Percentiles rank a stretch among this genome's conserved stretches.
Conservation (phyloP, 768 basidiomycete species). For the Lyophyllum atratum region DNA sequence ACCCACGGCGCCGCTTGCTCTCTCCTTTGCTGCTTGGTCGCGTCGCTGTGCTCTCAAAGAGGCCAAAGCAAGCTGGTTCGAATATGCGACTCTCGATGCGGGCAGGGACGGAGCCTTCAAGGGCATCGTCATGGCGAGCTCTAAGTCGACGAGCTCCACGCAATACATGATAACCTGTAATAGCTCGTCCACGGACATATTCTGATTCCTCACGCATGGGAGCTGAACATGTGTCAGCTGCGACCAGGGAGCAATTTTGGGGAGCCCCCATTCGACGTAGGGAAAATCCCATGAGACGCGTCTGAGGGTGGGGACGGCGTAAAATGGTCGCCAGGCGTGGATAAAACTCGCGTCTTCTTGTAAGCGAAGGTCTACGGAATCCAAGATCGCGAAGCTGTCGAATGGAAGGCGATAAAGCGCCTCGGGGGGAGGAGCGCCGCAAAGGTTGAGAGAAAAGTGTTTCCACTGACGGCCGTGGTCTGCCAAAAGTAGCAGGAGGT, state of each 20-base stretch:
- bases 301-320: background rate
- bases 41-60: background rate
- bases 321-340: background rate
- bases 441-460: background rate
- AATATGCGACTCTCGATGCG: background rate
- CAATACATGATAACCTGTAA: background rate
- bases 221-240: slow-evolving; percentile 9
- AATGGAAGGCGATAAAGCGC: background rate
- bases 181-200: background rate
- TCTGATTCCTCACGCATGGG: background rate
- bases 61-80: background rate
- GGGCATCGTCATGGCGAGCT: slow-evolving; percentile 8
- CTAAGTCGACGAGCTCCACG: slow-evolving; percentile 2
- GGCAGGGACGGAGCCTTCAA: background rate
- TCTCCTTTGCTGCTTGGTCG: background rate
- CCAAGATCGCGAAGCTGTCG: background rate
- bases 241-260: background rate
- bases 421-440: background rate
- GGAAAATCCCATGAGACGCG: background rate
- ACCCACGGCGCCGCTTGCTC: background rate
- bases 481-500: background rate
- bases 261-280: background rate
- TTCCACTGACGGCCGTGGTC: background rate
- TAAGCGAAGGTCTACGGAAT: slow-evolving; percentile 4
- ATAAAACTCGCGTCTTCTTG: background rate